Conservation (phyloP, 108 stramenopile genomes). For the Stephanodiscus triporus region DNA sequence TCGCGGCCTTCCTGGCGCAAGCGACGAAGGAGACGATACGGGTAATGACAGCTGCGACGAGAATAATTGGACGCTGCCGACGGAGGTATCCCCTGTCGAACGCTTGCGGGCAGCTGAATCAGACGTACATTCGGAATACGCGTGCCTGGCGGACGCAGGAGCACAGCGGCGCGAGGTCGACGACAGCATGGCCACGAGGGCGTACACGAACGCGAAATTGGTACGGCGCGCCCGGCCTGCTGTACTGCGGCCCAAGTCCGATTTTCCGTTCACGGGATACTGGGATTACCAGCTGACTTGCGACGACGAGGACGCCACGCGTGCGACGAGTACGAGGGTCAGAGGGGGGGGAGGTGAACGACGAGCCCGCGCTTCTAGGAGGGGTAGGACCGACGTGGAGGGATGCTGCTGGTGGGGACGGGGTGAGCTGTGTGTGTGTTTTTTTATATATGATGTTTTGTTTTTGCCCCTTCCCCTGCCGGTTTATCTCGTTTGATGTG, state of each 20-base stretch:
- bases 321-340: slow-evolving; percentile 44
- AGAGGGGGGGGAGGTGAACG: slow-evolving; percentile 35
- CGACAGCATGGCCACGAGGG: not conserved
- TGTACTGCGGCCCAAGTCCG: slow-evolving; percentile 35
- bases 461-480: not conserved
- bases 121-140: slow-evolving; percentile 1
- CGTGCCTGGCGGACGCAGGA: slow-evolving; percentile 6
- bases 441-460: not conserved
- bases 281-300: too few species aligned
- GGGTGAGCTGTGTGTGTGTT: slow-evolving; percentile 17
- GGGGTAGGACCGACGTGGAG: slow-evolving; percentile 47
- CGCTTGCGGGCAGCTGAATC: slow-evolving; percentile 35
- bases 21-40: slow-evolving; percentile 52
- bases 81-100: slow-evolving; percentile 33
- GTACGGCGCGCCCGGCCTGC: slow-evolving; percentile 51
- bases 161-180: not conserved
- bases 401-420: slow-evolving; percentile 55
- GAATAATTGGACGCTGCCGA: slow-evolving; percentile 35
- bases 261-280: slow-evolving; percentile 42
- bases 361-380: slow-evolving; percentile 31
- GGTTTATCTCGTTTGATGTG: too few species aligned
- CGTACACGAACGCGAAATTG: slow-evolving; percentile 36
- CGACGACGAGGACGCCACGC: too few species aligned
- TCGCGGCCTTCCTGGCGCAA: slow-evolving; percentile 16
- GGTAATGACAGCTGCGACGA: slow-evolving; percentile 49